These are phyloP conservation scores for Colletotrichum filicis DNA, from an alignment of 2,329 filamentous ascomycete species.

Conservation along the genomic window DNA sequence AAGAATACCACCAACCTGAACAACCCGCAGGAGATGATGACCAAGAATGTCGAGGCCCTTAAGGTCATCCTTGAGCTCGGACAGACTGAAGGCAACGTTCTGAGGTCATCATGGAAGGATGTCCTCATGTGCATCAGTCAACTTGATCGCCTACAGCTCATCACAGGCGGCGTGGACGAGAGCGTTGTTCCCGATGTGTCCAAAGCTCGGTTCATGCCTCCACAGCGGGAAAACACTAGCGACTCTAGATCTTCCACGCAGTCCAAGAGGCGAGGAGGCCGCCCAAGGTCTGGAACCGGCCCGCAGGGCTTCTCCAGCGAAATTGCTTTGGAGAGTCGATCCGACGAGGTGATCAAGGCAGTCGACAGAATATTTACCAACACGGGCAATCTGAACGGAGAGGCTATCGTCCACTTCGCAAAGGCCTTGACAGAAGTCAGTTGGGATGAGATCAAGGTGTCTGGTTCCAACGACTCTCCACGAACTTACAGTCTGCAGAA, in stretches of 20 bases:
- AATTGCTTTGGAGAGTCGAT: slow-evolving; percentile 91
- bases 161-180: slow-evolving; percentile 94
- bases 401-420: slow-evolving; percentile 96
- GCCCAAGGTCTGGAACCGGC: slow-evolving; percentile 65
- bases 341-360: slow-evolving; percentile 90
- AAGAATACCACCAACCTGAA: slow-evolving; percentile 96
- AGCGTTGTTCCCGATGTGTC: slow-evolving; percentile 92
- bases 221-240: slow-evolving; percentile 62
- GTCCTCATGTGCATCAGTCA: slow-evolving; percentile 96
- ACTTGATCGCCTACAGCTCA: slow-evolving; percentile 92
- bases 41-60: slow-evolving; percentile 95
- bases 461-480: slow-evolving; percentile 93
- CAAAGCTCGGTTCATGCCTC: slow-evolving; percentile 77
- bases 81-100: slow-evolving; percentile 88
- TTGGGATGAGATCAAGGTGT: slow-evolving; percentile 99
- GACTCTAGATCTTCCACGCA: slow-evolving; percentile 76
- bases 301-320: slow-evolving; percentile 78
- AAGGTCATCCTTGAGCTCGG: slow-evolving; percentile 93
- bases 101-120: slow-evolving; percentile 94
- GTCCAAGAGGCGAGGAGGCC: slow-evolving; percentile 52
- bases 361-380: slow-evolving; percentile 98
- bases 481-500: slow-evolving; percentile 98
- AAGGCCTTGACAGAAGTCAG: slow-evolving; percentile 93
- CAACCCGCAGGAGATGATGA: slow-evolving; percentile 93
- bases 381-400: slow-evolving; percentile 90